phyloP scores from a whole-genome alignment of 1,139 yeast species.

The Taiozyma sp. region DNA sequence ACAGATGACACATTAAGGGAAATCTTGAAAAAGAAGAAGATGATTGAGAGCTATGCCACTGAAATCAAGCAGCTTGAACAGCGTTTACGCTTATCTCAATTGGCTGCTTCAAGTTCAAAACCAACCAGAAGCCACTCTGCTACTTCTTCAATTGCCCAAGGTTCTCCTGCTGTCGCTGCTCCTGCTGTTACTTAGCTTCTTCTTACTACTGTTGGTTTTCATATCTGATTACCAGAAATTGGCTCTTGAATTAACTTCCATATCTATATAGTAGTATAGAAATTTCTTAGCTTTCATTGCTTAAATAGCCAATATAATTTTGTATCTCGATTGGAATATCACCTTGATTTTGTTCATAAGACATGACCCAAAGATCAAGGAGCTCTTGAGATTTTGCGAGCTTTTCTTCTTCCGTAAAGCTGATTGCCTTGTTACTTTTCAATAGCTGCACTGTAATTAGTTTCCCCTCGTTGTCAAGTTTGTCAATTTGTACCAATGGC shows the following conservation, averaged over 20 bases:
- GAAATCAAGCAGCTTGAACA: slow-evolving; percentile 18
- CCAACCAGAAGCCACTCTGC: not conserved
- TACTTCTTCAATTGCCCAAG: not conserved
- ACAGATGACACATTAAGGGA: slow-evolving; percentile 16
- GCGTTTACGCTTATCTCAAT: slow-evolving; percentile 6
- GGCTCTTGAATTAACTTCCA: not conserved
- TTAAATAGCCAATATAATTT: not conserved
- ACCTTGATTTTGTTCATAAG: slow-evolving; percentile 12
- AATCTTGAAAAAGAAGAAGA: slow-evolving; percentile 15
- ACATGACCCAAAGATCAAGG: slow-evolving; percentile 25
- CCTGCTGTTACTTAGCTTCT: not conserved
- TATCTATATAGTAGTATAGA: not conserved
- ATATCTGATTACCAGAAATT: too few species aligned
- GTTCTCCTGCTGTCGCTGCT: not conserved
- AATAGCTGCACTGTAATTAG: not conserved
- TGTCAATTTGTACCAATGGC: not conserved
- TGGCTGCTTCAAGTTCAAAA: not conserved
- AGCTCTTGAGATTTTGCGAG: slow-evolving; percentile 18
- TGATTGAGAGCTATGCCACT: slow-evolving; percentile 14
- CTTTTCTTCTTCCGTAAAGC: not conserved
- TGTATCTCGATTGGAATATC: not conserved
- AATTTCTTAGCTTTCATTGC: not conserved
- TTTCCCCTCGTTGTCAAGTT: not conserved
- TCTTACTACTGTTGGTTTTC: too few species aligned
- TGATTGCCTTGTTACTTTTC: not conserved